These are phyloP conservation scores for Hirsutella rhossiliensis DNA, from an alignment of 2,329 filamentous ascomycete species.

Conservation along the genomic window DNA sequence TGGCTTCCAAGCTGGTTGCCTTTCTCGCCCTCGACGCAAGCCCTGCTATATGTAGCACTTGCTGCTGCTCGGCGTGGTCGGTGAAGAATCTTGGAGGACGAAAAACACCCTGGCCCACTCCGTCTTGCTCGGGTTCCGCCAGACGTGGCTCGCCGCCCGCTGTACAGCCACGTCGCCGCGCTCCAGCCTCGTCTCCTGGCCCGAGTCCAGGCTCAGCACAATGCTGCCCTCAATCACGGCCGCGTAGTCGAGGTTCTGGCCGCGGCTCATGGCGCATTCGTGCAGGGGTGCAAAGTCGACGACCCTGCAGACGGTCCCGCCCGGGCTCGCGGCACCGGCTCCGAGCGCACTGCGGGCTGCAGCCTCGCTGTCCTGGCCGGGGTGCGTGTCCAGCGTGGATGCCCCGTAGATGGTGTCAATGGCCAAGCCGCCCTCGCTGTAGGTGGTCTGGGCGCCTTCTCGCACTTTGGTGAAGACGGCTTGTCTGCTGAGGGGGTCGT, in stretches of 20 bases:
- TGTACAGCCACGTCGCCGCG: conserved; percentile 44
- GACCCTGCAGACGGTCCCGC: conserved; percentile 30
- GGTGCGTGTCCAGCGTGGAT: conserved; percentile 14
- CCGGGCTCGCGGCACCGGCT: conserved; percentile 10
- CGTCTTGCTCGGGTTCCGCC: conserved; percentile 33
- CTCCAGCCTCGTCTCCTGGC: conserved; percentile 30
- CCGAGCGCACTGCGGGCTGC: not conserved
- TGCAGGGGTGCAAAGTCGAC: conserved; percentile 34
- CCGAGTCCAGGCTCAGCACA: conserved; percentile 39
- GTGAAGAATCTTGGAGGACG: conserved; percentile 23
- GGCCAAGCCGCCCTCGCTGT: conserved; percentile 19
- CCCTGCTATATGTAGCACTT: not conserved
- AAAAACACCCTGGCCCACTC: conserved; percentile 35
- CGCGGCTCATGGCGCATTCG: conserved; percentile 34
- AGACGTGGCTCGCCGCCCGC: conserved; percentile 41
- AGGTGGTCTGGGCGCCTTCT: conserved; percentile 8
- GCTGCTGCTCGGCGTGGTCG: not conserved
- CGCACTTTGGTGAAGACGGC: conserved; percentile 8
- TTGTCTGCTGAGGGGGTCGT: conserved; percentile 1
- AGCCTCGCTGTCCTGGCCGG: conserved; percentile 19
- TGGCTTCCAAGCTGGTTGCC: too few relatives aligned
- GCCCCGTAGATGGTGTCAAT: conserved; percentile 20
- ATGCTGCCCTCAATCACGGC: conserved; percentile 41
- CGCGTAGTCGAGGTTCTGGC: conserved; percentile 41
- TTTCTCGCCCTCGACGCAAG: too few relatives aligned